Conservation (phyloP, 345 rosid species). For the Eucalyptus pumila region DNA sequence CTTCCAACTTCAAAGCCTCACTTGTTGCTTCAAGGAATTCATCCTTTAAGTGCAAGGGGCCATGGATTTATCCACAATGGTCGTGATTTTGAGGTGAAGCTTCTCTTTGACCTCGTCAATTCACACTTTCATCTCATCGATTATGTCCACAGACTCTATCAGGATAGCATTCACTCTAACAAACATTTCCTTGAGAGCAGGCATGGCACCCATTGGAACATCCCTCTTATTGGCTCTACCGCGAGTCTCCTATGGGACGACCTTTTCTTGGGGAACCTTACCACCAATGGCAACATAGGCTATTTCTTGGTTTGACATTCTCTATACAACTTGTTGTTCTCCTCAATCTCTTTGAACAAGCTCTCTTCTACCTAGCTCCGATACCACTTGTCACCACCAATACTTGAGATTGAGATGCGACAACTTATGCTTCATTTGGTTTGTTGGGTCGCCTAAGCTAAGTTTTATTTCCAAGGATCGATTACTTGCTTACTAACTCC, state of each 20-base stretch:
- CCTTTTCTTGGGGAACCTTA: not conserved
- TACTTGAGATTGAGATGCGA: not conserved
- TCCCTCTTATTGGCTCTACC: not conserved
- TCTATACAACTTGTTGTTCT: not conserved
- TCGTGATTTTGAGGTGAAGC: not conserved
- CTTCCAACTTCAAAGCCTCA: not conserved
- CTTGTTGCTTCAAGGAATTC: not conserved
- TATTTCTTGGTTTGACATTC: not conserved
- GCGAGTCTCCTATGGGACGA: not conserved
- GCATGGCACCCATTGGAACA: not conserved
- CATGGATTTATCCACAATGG: not conserved
- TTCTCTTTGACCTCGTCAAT: not conserved
- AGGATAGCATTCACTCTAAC: not conserved
- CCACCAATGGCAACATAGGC: not conserved
- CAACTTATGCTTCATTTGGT: not conserved
- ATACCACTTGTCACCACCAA: not conserved
- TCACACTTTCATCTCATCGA: not conserved
- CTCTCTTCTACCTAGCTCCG: not conserved
- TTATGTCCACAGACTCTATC: not conserved
- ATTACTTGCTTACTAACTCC: not conserved
- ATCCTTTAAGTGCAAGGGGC: not conserved
- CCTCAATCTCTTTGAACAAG: not conserved
- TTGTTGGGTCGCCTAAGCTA: not conserved
- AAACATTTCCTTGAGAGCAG: not conserved
- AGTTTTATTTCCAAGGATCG: not conserved